Base-by-base conservation (phyloP, 2,329 filamentous ascomycete species). In the Colletotrichum brevisporum region DNA sequence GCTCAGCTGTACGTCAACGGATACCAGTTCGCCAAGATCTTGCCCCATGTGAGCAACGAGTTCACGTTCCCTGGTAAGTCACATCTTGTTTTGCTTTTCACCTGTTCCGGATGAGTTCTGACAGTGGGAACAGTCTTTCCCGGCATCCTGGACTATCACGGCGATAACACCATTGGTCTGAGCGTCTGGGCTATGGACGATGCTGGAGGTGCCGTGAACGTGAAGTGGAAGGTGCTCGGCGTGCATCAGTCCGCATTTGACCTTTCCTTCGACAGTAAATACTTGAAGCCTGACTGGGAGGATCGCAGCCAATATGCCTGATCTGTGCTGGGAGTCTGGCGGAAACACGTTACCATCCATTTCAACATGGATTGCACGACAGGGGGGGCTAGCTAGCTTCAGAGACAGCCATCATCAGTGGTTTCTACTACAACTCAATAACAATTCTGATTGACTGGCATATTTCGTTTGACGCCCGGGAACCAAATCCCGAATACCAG, bases 1-100 rank as follows among this genome's bases (percentile, higher is more conserved):
- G 54, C 54, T 18, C 21, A 45, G 54, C n/a, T 57, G 36, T 57
- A 45, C 9, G 54, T 57, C 39, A 57, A 57, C n/a, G 54, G 54
- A 5, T 57, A 57, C 15, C 54, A 57, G 13, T 47, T 45, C 15
- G 54, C 36, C 4, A 43, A 43, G 36, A 45, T 57, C 21, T 27
- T 43, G 16, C 54, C 54, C 21, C 26, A 57, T 15, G 24, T 57
- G 21, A 45, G 41, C 16, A 57, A 43, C 21, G 41, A 43, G 13
- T 57, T 57, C 15, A 26, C 54, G 6, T 48, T 48, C 45, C 45
- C 45, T 8, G 45, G 45, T 48, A 24, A 48, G 45, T 8, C 18
- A 9, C 4, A 24, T 6, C 18, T 2, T 18, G 18, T 24, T 18
- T 4, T 18, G 18, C 6, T 5, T 12, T 18, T 18, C 2, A 31